Base-by-base conservation (phyloP, 176 grass and related monocot species). In the Areca catechu region DNA sequence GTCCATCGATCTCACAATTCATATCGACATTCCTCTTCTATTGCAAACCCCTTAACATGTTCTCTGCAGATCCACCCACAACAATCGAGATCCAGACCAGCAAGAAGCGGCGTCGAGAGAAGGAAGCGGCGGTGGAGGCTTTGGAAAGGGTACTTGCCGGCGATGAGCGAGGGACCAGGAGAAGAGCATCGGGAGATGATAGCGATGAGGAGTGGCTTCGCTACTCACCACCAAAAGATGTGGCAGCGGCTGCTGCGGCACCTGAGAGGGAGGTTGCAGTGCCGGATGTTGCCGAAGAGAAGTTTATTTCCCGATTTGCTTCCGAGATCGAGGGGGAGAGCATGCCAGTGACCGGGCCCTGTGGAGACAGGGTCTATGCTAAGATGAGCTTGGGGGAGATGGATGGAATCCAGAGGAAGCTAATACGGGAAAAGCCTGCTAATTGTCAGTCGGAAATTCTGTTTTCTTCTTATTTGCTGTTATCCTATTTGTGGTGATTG, bases 291-390 rank as follows among this genome's bases (percentile, higher is more conserved):
- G 51, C 77, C 2, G 69, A 50, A 37, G 81, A 86, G 65, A 82
- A 71, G 53, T 72, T 69, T 51, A 75, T 92, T 21, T 97, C 83
- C 22, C 78, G 84, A 20, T 92, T 88, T 24, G 86, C 78, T 14
- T 79, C 76, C 7, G 87, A 92, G 57, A 97, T 97, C 57, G 74
- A 77, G 0, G 93, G 87, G 47, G 81, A 85, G 29, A 85, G 65
- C 67, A 66, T 92, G 56, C 72, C 87, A 16, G 54, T 98, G 49
- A 98, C 93, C 19, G 81, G 75, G 21, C 83, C 87, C 58, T 79
- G 70, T 56, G 87, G 93, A 58, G 78, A 78, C 49, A 88, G 87
- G 69, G 81, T 83, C 61, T 92, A 98, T 65, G 81, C 93, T 1
- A 88, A 92, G 81, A 71, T 92, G 50, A 54, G 50, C 58, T 47